Percentiles rank a stretch among this genome's conserved stretches.
phyloP scores from a whole-genome alignment of 2,329 filamentous ascomycete genomes.

The Colletotrichum chrysophilum region DNA sequence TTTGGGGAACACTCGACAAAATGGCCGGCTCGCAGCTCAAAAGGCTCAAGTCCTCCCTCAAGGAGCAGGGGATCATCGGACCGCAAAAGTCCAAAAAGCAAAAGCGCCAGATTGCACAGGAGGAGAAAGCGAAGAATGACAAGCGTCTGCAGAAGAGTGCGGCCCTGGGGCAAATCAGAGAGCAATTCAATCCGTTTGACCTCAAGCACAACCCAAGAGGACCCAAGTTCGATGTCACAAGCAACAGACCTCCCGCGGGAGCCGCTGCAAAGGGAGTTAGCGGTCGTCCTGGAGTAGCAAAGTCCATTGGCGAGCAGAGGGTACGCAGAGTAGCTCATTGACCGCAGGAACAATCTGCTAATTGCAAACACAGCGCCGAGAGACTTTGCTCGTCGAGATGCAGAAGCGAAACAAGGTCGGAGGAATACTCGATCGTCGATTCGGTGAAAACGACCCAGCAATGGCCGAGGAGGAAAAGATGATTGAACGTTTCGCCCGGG shows the following conservation, averaged over 20 bases:
- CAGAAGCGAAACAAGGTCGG: constrained; percentile 89
- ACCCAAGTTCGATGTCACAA: constrained; percentile 86
- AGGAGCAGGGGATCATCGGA: constrained; percentile 87
- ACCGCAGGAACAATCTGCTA: neutral
- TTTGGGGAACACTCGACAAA: constrained; percentile 23
- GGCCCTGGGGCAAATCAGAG: constrained; percentile 84
- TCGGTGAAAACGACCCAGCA: constrained; percentile 92
- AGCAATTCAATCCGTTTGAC: constrained; percentile 98
- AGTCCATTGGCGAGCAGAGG: constrained; percentile 85
- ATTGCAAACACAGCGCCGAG: constrained; percentile 61
- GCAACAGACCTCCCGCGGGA: constrained; percentile 58
- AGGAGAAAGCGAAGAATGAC: constrained; percentile 68
- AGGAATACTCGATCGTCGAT: constrained; percentile 89
- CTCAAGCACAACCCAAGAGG: constrained; percentile 80
- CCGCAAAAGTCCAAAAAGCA: constrained; percentile 96
- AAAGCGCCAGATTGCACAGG: constrained; percentile 75
- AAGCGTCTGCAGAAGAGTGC: constrained; percentile 79
- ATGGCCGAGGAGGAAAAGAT: constrained; percentile 95
- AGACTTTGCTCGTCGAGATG: constrained; percentile 89
- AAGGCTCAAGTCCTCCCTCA: constrained; percentile 88
- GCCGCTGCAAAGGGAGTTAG: constrained; percentile 64
- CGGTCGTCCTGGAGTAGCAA: constrained; percentile 82
- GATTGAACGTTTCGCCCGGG: constrained; percentile 86
- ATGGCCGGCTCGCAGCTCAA: constrained; percentile 99
- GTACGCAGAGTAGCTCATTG: constrained; percentile 46